Evolutionary conservation across 2,329 filamentous ascomycete species (phyloP), one percentile per base, ranked within the genome.

Genomic region (Pseudogymnoascus sp.): DNA sequence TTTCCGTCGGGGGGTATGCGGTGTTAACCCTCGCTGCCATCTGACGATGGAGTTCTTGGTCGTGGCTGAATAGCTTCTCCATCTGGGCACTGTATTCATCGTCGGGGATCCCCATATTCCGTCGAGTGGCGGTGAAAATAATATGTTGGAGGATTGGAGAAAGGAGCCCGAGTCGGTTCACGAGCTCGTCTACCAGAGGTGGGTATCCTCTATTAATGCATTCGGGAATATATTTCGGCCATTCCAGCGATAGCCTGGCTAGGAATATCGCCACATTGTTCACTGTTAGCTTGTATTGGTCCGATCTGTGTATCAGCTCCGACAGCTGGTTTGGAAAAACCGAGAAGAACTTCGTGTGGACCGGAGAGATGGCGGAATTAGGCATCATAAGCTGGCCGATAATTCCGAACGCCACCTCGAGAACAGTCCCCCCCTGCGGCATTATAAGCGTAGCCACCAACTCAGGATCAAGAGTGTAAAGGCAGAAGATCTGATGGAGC

Each of bases 401-500:
- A 12, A 78, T 67, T 10, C 64, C 64, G 31, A 78, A 70, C 0
- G 75, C 75, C 61, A 66, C 44, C 6, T 64, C 64, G 3, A 77
- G 61, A 18, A 67, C 64, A 10, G 31, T 61, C 23, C 59, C 8
- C 16, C 65, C 44, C 23, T 68, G 67, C 53, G 77, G 70, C 1
- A 74, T 73, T 11, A 79, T 69, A 2, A 78, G 65, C 11, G 60
- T 68, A 14, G 79, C 73, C 4, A 82, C 70, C 2, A 70, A 65
- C 1, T 67, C 61, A 0, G 72, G 75, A 16, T 77, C 71, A 2
- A 75, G 63, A 3, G 79, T 80, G 80, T 82, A 84, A 18, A 82
- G 70, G 70, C 86, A 89, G 71, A 84, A 87, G 1, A 88, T 64
- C 70, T 90, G 87, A 70, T 90, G 88, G 11, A 89, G 71, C 5